These are phyloP conservation scores for Penicillium brevicompactum DNA, from an alignment of 2,329 filamentous ascomycete species.

Conservation along the genomic window DNA sequence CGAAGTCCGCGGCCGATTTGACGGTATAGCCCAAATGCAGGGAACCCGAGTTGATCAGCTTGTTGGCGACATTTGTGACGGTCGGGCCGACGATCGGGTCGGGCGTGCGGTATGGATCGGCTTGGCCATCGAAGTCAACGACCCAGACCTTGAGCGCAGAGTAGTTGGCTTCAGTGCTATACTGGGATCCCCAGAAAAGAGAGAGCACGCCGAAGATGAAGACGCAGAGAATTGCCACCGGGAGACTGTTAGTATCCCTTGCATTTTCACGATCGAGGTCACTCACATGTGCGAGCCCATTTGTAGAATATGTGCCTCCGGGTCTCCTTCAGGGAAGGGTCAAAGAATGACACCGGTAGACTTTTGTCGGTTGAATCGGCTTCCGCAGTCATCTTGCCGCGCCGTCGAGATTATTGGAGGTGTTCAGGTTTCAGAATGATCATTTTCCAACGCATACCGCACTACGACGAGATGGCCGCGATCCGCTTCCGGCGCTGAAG, in stretches of 20 bases:
- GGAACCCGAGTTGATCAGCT: slow-evolving; percentile 43
- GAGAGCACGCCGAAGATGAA: slow-evolving; percentile 61
- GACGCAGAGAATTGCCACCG: slow-evolving; percentile 49
- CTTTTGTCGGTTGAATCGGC: background rate
- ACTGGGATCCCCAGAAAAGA: slow-evolving; percentile 64
- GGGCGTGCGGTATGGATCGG: slow-evolving; percentile 53
- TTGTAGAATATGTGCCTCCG: slow-evolving; percentile 24
- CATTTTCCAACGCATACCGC: background rate
- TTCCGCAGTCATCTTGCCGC: background rate
- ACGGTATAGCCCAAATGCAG: slow-evolving; percentile 55
- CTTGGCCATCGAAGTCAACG: slow-evolving; percentile 64
- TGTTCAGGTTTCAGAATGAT: background rate
- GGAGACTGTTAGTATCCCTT: slow-evolving; percentile 1
- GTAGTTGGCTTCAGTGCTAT: slow-evolving; percentile 52
- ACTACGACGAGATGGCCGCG: background rate
- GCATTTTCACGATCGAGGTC: background rate
- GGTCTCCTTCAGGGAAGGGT: slow-evolving; percentile 25
- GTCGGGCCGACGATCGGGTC: slow-evolving; percentile 60
- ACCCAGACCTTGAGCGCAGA: slow-evolving; percentile 56
- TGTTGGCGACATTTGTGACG: slow-evolving; percentile 50
- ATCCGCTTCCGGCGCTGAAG: slow-evolving; percentile 14
- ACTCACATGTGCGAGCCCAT: slow-evolving; percentile 29
- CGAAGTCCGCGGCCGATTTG: slow-evolving; percentile 53
- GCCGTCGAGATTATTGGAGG: background rate
- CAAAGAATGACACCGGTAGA: slow-evolving; percentile 31